These are phyloP conservation scores for Erythrophleum ivorense DNA, from an alignment of 331 rosid genomes.

Conservation along the genomic window DNA sequence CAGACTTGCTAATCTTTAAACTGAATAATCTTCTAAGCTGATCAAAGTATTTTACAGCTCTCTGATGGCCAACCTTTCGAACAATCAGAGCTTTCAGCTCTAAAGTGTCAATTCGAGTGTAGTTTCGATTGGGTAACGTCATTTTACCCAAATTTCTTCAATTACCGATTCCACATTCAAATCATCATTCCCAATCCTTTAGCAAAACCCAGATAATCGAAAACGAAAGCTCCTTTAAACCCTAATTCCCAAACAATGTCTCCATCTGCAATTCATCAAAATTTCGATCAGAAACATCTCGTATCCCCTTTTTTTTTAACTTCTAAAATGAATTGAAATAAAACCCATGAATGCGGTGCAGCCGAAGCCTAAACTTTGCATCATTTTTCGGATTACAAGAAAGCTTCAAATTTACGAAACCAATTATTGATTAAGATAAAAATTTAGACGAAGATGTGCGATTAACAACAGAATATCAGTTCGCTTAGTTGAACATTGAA, in stretches of 20 bases:
- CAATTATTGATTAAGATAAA: neutral
- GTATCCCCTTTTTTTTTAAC: neutral
- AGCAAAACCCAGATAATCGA: conserved; percentile 49
- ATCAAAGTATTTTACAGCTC: conserved; percentile 76
- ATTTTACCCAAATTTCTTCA: conserved; percentile 36
- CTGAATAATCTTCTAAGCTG: conserved; percentile 68
- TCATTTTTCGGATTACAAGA: neutral
- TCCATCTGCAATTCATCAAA: conserved; percentile 49
- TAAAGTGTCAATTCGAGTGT: conserved; percentile 66
- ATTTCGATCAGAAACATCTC: conserved; percentile 42
- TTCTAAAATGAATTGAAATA: neutral
- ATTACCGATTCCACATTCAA: conserved; percentile 41
- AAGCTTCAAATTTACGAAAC: conserved; percentile 28
- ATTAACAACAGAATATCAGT: neutral
- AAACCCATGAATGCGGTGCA: neutral
- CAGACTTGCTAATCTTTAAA: conserved; percentile 69
- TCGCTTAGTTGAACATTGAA: conserved; percentile 25
- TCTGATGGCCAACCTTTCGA: conserved; percentile 71
- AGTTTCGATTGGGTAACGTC: conserved; percentile 54
- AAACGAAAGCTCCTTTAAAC: conserved; percentile 52
- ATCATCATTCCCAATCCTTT: conserved; percentile 39
- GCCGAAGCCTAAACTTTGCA: neutral
- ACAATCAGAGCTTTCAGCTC: conserved; percentile 76
- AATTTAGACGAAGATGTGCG: conserved; percentile 11
- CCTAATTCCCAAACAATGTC: conserved; percentile 54